phyloP scores from a whole-genome alignment of 129 eudicot species.

The Glebionis coronaria region DNA sequence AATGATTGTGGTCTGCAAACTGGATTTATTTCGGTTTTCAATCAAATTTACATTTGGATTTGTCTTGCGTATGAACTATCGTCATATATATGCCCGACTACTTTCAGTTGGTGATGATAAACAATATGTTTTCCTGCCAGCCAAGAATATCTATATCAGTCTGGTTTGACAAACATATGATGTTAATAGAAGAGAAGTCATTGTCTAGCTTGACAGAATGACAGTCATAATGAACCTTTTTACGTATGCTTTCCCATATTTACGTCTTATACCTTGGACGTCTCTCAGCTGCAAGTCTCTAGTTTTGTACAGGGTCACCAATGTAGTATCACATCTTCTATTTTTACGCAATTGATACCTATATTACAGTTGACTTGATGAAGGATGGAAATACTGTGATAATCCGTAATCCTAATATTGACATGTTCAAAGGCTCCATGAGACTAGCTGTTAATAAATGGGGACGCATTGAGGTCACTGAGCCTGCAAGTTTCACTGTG shows the following conservation, averaged over 20 bases:
- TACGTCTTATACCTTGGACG: too few relatives aligned
- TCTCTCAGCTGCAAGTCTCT: constrained; percentile 13
- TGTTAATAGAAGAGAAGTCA: constrained; percentile 9
- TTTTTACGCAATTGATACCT: too few relatives aligned
- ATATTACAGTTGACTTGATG: constrained; percentile 70
- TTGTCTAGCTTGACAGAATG: not conserved
- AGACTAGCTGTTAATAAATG: too few relatives aligned
- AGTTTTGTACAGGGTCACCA: constrained; percentile 2
- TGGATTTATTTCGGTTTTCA: too few relatives aligned
- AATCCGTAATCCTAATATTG: too few relatives aligned
- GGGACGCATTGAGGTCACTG: too few relatives aligned
- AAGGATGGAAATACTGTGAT: constrained; percentile 60
- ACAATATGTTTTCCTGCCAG: not conserved
- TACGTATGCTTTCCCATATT: too few relatives aligned
- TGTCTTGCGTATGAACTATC: not conserved
- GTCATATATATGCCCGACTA: not conserved
- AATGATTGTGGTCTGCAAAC: not conserved
- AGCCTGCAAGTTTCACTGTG: too few relatives aligned
- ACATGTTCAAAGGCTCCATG: too few relatives aligned
- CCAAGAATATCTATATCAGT: not conserved
- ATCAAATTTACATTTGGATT: too few relatives aligned
- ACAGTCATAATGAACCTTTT: too few relatives aligned
- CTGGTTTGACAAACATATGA: not conserved
- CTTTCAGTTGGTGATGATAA: not conserved
- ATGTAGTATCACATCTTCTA: not conserved